Evolutionary conservation across 2,329 filamentous ascomycete genomes (phyloP).

Genomic region (Alternaria sp.): DNA sequence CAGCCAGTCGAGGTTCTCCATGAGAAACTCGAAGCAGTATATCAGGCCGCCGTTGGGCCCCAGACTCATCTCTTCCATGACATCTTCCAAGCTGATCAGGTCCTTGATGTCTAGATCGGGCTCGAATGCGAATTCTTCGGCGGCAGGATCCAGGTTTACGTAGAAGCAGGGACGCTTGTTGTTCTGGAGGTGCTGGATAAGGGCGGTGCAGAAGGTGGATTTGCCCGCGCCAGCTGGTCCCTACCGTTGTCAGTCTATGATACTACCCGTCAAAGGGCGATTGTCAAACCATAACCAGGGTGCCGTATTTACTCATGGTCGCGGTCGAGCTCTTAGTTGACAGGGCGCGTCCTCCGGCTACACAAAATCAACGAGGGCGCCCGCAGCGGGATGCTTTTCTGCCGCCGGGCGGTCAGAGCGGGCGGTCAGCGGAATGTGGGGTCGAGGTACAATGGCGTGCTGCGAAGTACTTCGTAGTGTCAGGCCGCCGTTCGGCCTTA

Average conservation of each 20-base stretch:
- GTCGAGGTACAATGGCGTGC: conserved; percentile 30
- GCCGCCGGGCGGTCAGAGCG: conserved; percentile 4
- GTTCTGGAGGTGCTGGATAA: conserved; percentile 91
- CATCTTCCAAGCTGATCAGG: conserved; percentile 90
- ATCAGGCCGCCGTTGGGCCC: conserved; percentile 93
- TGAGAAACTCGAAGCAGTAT: conserved; percentile 95
- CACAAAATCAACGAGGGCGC: background rate
- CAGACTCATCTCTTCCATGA: conserved; percentile 92
- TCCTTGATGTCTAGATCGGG: conserved; percentile 96
- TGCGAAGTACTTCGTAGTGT: no score
- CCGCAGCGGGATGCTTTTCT: conserved; percentile 27
- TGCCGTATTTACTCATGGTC: conserved; percentile 90
- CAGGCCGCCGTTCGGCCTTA: conserved; percentile 5
- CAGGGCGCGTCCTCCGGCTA: conserved; percentile 16
- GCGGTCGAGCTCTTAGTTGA: conserved; percentile 17
- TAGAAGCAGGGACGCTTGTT: conserved; percentile 96
- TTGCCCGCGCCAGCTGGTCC: conserved; percentile 96
- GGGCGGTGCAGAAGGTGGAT: conserved; percentile 92
- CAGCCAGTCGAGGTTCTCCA: conserved; percentile 93
- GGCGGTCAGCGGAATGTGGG: conserved; percentile 17
- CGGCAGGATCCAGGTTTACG: conserved; percentile 96
- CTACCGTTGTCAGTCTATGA: conserved; percentile 26
- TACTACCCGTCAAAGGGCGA: background rate
- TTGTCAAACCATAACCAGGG: conserved; percentile 78
- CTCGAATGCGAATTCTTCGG: conserved; percentile 88